A percentile compares a stretch with the other conserved stretches of the same genome.
phyloP scores from a whole-genome alignment of 495 filamentous ascomycete genomes.

The Aspergillus sclerotiicarbonarius region DNA sequence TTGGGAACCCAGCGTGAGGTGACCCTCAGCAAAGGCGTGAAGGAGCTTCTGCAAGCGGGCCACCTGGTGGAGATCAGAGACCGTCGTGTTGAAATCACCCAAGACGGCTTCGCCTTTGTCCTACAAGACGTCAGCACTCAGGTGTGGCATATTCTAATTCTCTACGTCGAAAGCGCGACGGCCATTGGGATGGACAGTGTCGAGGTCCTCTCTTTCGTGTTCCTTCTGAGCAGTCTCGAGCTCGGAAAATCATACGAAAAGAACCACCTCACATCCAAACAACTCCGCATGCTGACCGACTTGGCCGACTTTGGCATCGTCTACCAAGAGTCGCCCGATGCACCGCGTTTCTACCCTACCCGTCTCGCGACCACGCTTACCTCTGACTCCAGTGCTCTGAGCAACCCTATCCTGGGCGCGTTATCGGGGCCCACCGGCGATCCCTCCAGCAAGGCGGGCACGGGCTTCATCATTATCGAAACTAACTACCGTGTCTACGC shows the following conservation, averaged over 20 bases:
- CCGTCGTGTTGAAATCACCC: slow-evolving; percentile 68
- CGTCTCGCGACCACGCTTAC: slow-evolving; percentile 93
- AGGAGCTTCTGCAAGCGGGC: slow-evolving; percentile 72
- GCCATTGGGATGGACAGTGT: slow-evolving; percentile 77
- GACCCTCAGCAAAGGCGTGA: slow-evolving; percentile 74
- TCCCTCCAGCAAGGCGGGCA: slow-evolving; percentile 45
- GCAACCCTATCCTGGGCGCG: slow-evolving; percentile 39
- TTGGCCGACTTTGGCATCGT: slow-evolving; percentile 90
- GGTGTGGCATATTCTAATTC: slow-evolving; percentile 90
- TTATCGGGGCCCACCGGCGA: slow-evolving; percentile 34
- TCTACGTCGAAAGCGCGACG: slow-evolving; percentile 87
- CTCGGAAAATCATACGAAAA: slow-evolving; percentile 88
- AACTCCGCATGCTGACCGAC: slow-evolving; percentile 80
- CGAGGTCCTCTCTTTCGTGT: slow-evolving; percentile 92
- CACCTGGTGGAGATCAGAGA: slow-evolving; percentile 70
- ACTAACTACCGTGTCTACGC: slow-evolving; percentile 99
- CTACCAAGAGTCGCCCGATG: slow-evolving; percentile 60
- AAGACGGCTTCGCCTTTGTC: slow-evolving; percentile 89
- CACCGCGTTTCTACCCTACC: slow-evolving; percentile 84
- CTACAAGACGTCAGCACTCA: slow-evolving; percentile 94
- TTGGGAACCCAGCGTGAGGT: slow-evolving; percentile 46
- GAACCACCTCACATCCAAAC: slow-evolving; percentile 69
- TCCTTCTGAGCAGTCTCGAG: slow-evolving; percentile 90
- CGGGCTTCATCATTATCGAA: slow-evolving; percentile 90
- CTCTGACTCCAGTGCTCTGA: slow-evolving; percentile 65